Base-by-base conservation (phyloP, 129 eudicot genomes). In the Dittrichia graveolens region DNA sequence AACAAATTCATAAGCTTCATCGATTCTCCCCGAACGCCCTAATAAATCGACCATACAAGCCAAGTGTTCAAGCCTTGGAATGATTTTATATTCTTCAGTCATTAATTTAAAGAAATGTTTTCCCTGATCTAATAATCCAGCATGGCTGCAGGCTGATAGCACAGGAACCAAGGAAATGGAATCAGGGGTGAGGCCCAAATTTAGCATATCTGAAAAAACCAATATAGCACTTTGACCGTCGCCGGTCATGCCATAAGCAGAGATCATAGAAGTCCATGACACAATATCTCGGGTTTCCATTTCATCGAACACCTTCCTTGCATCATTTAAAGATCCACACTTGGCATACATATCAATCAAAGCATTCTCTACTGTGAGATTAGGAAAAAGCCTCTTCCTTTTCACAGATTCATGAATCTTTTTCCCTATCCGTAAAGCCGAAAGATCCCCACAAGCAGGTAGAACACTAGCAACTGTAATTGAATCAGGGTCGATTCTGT, bases 371-470 rank as follows among this genome's bases (percentile, higher is more conserved):
- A 92, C 18, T 5, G 75, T 81, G 52, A 92, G 65, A 79, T 91
- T 91, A 8, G 96, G 96, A 15, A 73, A 72, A 71, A 92, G 86
- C 64, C 79, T 82, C 52, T 80, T 87, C 65, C 69, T 84, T 62
- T 87, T 67, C 42, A 80, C 81, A 45, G 83, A 87, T 5, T 80
- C 76, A 54, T 92, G 98, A 68, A 92, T 87, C 75, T 85, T 52
- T 76, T 78, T 80, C 69, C 98, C 96, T 8, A 87, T 13, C 41
- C 69, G 63, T 42, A 92, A 52, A 43, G 98, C 98, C 3, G 85
- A 86, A 78, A 92, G 98, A 82, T 92, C 96, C 47, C 95, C 98
- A 83, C 90, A 85, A 62, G 98, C 95, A 46, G 98, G 98, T 45
- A 92, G 94, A 58, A 92, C 71, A 45, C 98, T 92, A 62, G 96